These are phyloP conservation scores for Tolypocladium paradoxum DNA, from an alignment of 2,329 filamentous ascomycete species.

Conservation along the genomic window DNA sequence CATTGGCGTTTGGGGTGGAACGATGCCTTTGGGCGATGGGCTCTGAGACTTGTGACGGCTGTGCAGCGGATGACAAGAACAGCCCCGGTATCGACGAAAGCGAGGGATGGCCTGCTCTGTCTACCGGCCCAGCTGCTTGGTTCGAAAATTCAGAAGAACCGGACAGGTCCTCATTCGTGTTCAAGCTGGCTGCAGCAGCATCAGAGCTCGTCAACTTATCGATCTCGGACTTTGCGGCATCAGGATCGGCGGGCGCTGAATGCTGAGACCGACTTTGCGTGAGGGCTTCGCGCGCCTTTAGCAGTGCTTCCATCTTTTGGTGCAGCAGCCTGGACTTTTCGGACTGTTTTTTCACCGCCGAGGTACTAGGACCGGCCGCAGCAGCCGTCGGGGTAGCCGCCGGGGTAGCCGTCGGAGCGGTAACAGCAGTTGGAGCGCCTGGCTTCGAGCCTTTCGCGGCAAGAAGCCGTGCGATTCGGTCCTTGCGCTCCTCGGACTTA, in stretches of 20 bases:
- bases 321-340: slow-evolving; percentile 65
- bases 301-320: slow-evolving; percentile 67
- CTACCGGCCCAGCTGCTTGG: not conserved
- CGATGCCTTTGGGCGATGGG: slow-evolving; percentile 26
- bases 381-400: slow-evolving; percentile 1
- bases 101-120: slow-evolving; percentile 1
- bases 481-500: slow-evolving; percentile 55
- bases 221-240: not conserved
- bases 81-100: slow-evolving; percentile 24
- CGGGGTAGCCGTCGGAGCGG: slow-evolving; percentile 3
- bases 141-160: not conserved
- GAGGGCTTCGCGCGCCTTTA: slow-evolving; percentile 41
- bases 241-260: not conserved
- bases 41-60: slow-evolving; percentile 9
- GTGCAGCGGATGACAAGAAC: slow-evolving; percentile 20
- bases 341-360: slow-evolving; percentile 29
- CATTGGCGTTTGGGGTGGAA: slow-evolving; percentile 61
- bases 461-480: slow-evolving; percentile 64
- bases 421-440: slow-evolving; percentile 8
- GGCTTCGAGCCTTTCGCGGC: slow-evolving; percentile 58
- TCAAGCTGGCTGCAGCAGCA: not conserved
- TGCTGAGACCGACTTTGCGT: slow-evolving; percentile 15
- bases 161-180: not conserved
- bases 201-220: slow-evolving; percentile 2
- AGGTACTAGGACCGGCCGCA: slow-evolving; percentile 12